Conservation (phyloP, 805 yeast genomes). For the Kuraishia floccosa region DNA sequence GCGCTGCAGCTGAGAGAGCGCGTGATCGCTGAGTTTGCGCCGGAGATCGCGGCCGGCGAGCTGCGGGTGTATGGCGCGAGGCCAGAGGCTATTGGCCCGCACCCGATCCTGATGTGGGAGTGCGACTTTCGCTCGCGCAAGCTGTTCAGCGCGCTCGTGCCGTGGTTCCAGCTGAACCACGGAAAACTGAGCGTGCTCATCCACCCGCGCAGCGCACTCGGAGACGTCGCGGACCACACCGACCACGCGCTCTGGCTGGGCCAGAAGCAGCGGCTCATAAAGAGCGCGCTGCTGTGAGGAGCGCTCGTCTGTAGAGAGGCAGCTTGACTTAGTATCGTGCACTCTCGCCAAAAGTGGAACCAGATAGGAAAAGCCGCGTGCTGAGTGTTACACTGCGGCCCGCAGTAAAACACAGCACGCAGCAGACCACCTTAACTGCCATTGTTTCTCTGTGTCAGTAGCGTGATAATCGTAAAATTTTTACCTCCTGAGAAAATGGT, state of each 20-base stretch:
- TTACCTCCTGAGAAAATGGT: too few species aligned
- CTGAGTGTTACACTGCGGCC: too few species aligned
- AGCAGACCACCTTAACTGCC: too few species aligned
- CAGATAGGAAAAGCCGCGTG: too few species aligned
- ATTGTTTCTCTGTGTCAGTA: too few species aligned
- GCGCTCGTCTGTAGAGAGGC: too few species aligned
- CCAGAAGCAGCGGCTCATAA: slow-evolving; percentile 9
- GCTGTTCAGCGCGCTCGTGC: slow-evolving; percentile 29
- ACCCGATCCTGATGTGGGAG: slow-evolving; percentile 49
- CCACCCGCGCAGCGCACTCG: slow-evolving; percentile 35
- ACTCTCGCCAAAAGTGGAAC: too few species aligned
- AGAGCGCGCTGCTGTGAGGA: too few species aligned
- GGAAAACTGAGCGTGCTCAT: slow-evolving; percentile 39
- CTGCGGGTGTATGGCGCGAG: slow-evolving; percentile 32
- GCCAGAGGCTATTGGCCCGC: slow-evolving; percentile 45
- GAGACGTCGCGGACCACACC: slow-evolving; percentile 38
- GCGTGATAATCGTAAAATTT: too few species aligned
- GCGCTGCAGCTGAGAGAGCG: slow-evolving; percentile 13
- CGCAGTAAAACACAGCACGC: too few species aligned
- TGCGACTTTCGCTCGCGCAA: slow-evolving; percentile 36
- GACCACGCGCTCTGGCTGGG: slow-evolving; percentile 49
- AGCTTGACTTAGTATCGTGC: too few species aligned
- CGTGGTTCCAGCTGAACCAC: slow-evolving; percentile 42
- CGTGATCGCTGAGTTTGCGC: slow-evolving; percentile 13
- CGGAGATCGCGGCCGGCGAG: slow-evolving; percentile 21